Evolutionary conservation across 306 rosid species (phyloP), one percentile per base, ranked within the genome.

Genomic region (Vigna reflexopilosa): DNA sequence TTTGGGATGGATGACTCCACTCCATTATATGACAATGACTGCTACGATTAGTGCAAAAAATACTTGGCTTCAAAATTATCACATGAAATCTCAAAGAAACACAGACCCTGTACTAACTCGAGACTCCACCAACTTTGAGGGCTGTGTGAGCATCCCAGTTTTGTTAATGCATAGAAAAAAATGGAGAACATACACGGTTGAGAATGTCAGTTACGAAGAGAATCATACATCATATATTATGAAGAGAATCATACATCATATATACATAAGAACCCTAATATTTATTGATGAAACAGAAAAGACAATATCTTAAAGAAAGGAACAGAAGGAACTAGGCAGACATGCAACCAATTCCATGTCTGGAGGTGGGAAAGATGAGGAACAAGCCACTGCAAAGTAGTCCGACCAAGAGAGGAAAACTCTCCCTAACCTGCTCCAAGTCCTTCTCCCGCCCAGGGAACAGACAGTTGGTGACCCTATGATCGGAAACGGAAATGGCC

Each of bases 401-500:
- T 10, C 94, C 94, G 0, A 91, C 87, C 96, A 91, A 86, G 79
- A 93, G 50, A 0, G 96, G 97, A 49, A 90, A 91, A 68, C 91
- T 88, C 86, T 91, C 92, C 93, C 85, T 90, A 0, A 93, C 87
- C 30, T 93, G 92, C 15, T 91, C 93, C 92, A 91, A 82, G 4
- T 88, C 91, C 83, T 80, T 85, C 77, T 85, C 86, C 32, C 81
- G 93, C 10, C 97, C 93, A 0, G 90, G 91, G 5, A 91, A 89
- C 72, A 93, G 22, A 28, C 94, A 93, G 2, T 87, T 83, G 0
- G 94, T 90, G 0, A 91, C 93, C 20, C 96, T 79, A 22, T 84
- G 87, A 40, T 93, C 97, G 0, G 97, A 93, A n/a, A 93, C 78
- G 2, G 98, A 94, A 2, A 93, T 91, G 0, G 94, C 92, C 40